A percentile compares a stretch with the other conserved stretches of the same genome.
These are phyloP conservation scores for Leptodontidium sp. DNA, from an alignment of 2,329 filamentous ascomycete species.

Conservation along the genomic window DNA sequence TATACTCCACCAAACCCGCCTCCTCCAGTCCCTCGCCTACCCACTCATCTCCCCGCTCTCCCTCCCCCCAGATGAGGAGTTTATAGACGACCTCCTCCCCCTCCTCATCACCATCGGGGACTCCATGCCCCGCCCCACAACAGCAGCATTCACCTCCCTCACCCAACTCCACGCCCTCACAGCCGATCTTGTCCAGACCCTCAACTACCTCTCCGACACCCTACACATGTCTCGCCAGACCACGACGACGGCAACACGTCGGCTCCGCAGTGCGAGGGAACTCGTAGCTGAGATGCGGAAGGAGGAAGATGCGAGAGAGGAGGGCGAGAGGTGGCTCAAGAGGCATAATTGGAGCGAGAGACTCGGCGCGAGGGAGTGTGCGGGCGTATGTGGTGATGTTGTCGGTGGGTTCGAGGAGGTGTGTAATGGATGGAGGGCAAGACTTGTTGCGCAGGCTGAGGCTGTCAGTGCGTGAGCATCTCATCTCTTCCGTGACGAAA, in stretches of 20 bases:
- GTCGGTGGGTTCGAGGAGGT: constrained; percentile 92
- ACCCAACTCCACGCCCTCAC: constrained; percentile 75
- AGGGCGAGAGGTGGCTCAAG: constrained; percentile 83
- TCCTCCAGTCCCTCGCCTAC: constrained; percentile 77
- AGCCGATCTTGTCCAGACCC: constrained; percentile 76
- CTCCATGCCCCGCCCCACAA: constrained; percentile 70
- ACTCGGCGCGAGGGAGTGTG: constrained; percentile 80
- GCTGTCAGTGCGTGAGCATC: constrained; percentile 24
- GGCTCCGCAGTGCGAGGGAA: constrained; percentile 83
- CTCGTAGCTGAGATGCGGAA: constrained; percentile 84
- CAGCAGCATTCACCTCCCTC: constrained; percentile 70
- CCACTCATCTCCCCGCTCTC: constrained; percentile 74
- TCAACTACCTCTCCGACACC: constrained; percentile 88
- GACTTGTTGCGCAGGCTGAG: constrained; percentile 68
- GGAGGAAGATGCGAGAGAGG: constrained; percentile 83
- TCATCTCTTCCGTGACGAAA: background rate
- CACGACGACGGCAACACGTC: constrained; percentile 80
- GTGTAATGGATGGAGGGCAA: constrained; percentile 83
- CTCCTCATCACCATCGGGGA: constrained; percentile 71
- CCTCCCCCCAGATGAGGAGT: constrained; percentile 67
- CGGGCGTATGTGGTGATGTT: constrained; percentile 84
- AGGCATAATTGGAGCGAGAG: constrained; percentile 84
- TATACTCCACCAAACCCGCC: constrained; percentile 76
- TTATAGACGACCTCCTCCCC: constrained; percentile 74
- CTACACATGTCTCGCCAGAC: constrained; percentile 94